These are phyloP conservation scores for Phytophthora megakarya DNA, from an alignment of 352 stramenopile genomes.

Conservation along the genomic window DNA sequence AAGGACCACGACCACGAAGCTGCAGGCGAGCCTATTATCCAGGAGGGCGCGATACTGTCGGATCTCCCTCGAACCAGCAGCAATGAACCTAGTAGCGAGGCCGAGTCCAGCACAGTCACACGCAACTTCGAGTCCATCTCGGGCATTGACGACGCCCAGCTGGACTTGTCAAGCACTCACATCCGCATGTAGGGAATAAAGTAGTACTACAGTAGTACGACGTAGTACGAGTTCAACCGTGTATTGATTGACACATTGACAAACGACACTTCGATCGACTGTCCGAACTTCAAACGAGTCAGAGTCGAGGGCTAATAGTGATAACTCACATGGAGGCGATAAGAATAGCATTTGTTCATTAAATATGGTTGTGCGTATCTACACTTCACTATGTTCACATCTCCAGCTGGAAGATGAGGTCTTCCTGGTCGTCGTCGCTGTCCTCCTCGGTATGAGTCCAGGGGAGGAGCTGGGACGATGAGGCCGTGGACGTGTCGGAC, in stretches of 20 bases:
- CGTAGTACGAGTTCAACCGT: not conserved
- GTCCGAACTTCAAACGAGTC: too few species aligned
- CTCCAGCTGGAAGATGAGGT: slow-evolving; percentile 50
- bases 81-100: slow-evolving; percentile 6
- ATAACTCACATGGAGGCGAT: slow-evolving; percentile 14
- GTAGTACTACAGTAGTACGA: too few species aligned
- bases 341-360: slow-evolving; percentile 9
- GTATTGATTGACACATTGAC: not conserved
- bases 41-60: slow-evolving; percentile 29
- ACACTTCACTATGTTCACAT: slow-evolving; percentile 31
- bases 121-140: slow-evolving; percentile 56
- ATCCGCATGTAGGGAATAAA: slow-evolving; percentile 41
- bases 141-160: slow-evolving; percentile 35
- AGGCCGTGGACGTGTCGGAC: slow-evolving; percentile 48
- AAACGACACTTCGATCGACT: not conserved
- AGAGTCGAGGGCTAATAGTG: not conserved
- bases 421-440: slow-evolving; percentile 18
- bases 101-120: slow-evolving; percentile 31
- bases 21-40: slow-evolving; percentile 30
- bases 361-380: slow-evolving; percentile 36
- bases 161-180: slow-evolving; percentile 43
- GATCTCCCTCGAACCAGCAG: slow-evolving; percentile 19
- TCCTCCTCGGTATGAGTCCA: slow-evolving; percentile 25
- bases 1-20: slow-evolving; percentile 23
- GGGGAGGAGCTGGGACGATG: slow-evolving; percentile 25